Base-by-base conservation (phyloP, 345 rosid genomes). In the Gynandropsis gynandra region DNA sequence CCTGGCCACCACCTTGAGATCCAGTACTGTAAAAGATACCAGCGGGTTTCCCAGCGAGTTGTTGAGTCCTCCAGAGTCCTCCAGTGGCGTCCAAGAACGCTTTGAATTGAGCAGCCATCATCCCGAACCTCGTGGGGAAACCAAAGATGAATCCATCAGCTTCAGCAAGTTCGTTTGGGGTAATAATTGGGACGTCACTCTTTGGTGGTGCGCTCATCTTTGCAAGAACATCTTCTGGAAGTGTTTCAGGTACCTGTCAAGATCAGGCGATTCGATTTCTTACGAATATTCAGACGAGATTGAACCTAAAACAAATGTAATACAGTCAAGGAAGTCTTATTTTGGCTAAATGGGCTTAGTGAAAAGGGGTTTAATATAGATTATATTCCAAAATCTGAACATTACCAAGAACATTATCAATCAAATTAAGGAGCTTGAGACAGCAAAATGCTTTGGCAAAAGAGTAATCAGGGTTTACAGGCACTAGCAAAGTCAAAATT, bases 81-180 rank as follows among this genome's bases (percentile, higher is more conserved):
- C 98, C 96, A 10, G 98, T 90, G 46, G 96, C 81, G 61, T 90
- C 98, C 58, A 90, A 34, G 68, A 90, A 90, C 42, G 98, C 95
- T 59, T 90, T 90, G 68, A 90, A 90, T 62, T 90, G 98, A 62
- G 98, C 95, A 70, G 92, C 69, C 98, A 90, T 90, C 98, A 90
- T 90, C 24, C 98, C 98, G 34, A 83, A 90, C 72, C 96, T 81
- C 34, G 98, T 90, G 46, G 96, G 98, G 82, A 90, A 90, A 10
- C 98, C 96, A 47, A 87, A 76, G 51, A 87, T 67, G 47, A 86
- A 70, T 4, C 96, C 98, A 67, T 90, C 98, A 18, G 96, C 98
- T 69, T 90, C 95, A 29, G 95, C 54, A 41, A 87, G 85, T 18
- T 90, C 92, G 6, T 42, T 46, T 0, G 98, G 87, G 16, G 89